These are phyloP conservation scores for Stipa capillata DNA, from an alignment of 176 grass and related monocot species.

Conservation along the genomic window DNA sequence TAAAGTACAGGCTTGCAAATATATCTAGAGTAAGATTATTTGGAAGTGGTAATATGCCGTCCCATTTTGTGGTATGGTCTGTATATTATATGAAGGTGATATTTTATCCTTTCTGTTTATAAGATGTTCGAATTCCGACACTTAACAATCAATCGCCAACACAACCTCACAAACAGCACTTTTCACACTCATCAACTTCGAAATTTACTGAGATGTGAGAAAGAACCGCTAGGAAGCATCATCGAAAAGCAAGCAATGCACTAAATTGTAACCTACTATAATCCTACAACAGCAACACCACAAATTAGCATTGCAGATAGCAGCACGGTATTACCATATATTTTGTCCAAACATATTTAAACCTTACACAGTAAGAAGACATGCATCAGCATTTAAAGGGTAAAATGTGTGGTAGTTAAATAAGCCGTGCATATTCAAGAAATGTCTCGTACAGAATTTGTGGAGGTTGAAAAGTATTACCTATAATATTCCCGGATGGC, in stretches of 20 bases:
- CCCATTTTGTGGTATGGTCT: too few species aligned
- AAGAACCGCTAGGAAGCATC: background rate
- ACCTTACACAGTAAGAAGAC: background rate
- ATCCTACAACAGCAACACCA: background rate
- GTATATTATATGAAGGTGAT: background rate
- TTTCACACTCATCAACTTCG: background rate
- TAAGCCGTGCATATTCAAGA: background rate
- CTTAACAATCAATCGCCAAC: background rate
- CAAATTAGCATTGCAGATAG: background rate
- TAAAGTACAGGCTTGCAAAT: too few species aligned
- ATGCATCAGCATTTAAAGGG: background rate
- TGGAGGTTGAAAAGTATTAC: slow-evolving; percentile 21
- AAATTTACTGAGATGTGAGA: background rate
- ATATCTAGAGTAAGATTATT: too few species aligned
- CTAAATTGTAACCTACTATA: background rate
- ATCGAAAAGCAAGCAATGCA: background rate
- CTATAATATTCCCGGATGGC: slow-evolving; percentile 88
- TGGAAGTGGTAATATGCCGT: too few species aligned
- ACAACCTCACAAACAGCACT: background rate
- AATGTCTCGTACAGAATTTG: background rate
- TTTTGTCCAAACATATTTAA: background rate
- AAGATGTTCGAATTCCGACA: background rate
- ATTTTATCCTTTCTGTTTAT: background rate
- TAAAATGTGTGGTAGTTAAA: background rate
- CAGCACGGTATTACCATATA: background rate